Percentiles rank a stretch among this genome's conserved stretches.
Conservation (phyloP, 225 moss, liverwort and hornwort genomes). For the Antitrichia curtipendula region DNA sequence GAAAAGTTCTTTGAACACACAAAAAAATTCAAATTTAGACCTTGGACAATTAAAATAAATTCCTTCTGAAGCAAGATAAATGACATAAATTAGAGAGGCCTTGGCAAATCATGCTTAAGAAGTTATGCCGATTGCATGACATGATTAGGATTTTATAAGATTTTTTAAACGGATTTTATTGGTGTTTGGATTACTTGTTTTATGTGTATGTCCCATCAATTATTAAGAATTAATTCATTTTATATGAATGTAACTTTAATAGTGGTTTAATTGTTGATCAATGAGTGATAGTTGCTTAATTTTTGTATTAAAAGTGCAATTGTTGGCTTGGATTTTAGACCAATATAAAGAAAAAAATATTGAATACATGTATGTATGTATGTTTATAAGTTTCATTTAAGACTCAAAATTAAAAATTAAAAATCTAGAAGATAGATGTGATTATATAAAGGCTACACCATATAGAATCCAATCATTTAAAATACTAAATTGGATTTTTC, state of each 20-base stretch:
- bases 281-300: too few relatives aligned
- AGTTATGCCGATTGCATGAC: background rate
- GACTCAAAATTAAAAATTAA: background rate
- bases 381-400: background rate
- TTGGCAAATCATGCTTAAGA: background rate
- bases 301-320: background rate
- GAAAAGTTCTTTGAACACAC: background rate
- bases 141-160: background rate
- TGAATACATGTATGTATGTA: background rate
- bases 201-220: background rate
- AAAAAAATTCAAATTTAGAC: background rate
- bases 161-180: background rate
- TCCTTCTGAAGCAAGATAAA: background rate
- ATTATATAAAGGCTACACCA: background rate
- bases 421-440: background rate
- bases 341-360: too few relatives aligned
- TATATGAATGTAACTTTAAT: too few relatives aligned
- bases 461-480: background rate
- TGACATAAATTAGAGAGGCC: background rate
- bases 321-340: too few relatives aligned
- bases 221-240: too few relatives aligned
- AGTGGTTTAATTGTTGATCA: too few relatives aligned
- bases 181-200: too few relatives aligned
- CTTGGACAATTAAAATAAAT: background rate
- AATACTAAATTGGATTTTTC: background rate